A percentile compares a stretch with the other conserved stretches of the same genome.
Conservation (phyloP, 2,329 filamentous ascomycete genomes). For the Pestalotiopsis sp. region DNA sequence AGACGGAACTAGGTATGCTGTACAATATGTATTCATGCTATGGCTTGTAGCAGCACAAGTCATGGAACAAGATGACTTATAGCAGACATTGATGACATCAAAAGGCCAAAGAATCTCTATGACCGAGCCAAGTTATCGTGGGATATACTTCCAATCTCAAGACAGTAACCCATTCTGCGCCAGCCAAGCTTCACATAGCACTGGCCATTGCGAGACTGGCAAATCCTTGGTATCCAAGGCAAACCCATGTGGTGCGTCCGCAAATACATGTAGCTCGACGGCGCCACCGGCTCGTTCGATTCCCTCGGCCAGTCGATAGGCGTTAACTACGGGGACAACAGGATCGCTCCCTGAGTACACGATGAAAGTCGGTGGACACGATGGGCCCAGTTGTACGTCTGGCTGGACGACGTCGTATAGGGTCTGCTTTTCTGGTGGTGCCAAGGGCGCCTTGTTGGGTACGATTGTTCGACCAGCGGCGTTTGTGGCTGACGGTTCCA, state of each 20-base stretch:
- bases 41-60: no score
- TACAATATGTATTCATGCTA: no score
- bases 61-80: no score
- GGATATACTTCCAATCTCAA: not conserved
- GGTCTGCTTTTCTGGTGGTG: constrained; percentile 25
- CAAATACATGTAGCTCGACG: constrained; percentile 24
- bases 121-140: no score
- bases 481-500: constrained; percentile 16
- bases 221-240: constrained; percentile 20
- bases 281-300: constrained; percentile 17
- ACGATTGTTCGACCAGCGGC: constrained; percentile 22
- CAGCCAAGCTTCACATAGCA: constrained; percentile 22
- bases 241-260: constrained; percentile 24
- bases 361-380: constrained; percentile 21
- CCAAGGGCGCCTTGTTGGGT: constrained; percentile 21
- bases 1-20: no score
- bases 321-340: constrained; percentile 23
- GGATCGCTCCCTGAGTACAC: constrained; percentile 23
- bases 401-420: constrained; percentile 24
- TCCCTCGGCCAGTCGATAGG: constrained; percentile 22
- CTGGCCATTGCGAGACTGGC: constrained; percentile 22
- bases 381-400: constrained; percentile 21
- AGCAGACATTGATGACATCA: no score
- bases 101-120: not conserved
- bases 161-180: constrained; percentile 13